Conservation (phyloP, 805 yeast genomes). For the Tetrapisispora iriomotensis region DNA sequence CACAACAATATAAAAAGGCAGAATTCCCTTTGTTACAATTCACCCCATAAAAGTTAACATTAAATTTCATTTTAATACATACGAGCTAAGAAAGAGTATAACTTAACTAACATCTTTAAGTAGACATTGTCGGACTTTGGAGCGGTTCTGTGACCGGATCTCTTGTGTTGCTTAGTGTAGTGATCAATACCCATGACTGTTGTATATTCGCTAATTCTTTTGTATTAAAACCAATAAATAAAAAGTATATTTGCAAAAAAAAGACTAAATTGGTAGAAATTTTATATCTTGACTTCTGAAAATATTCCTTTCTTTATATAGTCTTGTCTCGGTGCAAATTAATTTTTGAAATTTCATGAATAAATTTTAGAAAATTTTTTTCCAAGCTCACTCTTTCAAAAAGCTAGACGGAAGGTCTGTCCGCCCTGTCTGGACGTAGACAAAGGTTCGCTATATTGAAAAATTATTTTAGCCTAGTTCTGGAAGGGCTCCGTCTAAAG, state of each 20-base stretch:
- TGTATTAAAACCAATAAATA: neutral
- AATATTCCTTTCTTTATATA: too few relatives aligned
- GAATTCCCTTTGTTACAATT: slow-evolving; percentile 11
- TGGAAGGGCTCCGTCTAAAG: too few relatives aligned
- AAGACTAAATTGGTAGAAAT: neutral
- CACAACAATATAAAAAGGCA: too few relatives aligned
- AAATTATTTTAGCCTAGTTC: too few relatives aligned
- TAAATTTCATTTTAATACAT: slow-evolving; percentile 37
- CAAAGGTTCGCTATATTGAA: too few relatives aligned
- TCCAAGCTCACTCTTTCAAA: too few relatives aligned
- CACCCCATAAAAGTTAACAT: slow-evolving; percentile 2
- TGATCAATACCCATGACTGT: slow-evolving; percentile 89
- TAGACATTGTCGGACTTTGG: slow-evolving; percentile 99
- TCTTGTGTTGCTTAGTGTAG: slow-evolving; percentile 90
- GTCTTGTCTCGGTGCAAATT: too few relatives aligned
- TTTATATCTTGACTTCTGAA: too few relatives aligned
- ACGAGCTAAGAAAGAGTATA: slow-evolving; percentile 99
- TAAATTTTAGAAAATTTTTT: too few relatives aligned
- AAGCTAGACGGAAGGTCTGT: too few relatives aligned
- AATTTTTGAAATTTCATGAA: too few relatives aligned
- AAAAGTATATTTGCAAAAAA: neutral
- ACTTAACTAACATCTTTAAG: slow-evolving; percentile 95
- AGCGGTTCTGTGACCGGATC: slow-evolving; percentile 94
- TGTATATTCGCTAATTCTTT: slow-evolving; percentile 4
- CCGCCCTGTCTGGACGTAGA: too few relatives aligned